Evolutionary conservation across 139 green algal species (phyloP).

Genomic region (Desmodesmus armatus): DNA sequence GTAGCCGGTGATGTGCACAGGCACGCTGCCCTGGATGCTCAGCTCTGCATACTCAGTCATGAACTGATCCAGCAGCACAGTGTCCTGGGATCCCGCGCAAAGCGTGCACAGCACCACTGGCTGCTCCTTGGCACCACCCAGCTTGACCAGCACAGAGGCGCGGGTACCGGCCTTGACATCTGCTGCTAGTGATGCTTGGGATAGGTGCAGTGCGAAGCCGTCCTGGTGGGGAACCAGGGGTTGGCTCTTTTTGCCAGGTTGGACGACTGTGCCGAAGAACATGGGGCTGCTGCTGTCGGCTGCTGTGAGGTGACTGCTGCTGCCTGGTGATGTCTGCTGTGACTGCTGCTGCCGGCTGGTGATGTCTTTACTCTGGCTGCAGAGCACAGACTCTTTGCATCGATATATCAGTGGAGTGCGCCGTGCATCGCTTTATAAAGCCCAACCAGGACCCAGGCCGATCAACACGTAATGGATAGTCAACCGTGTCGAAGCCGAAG

Average conservation of each 20-base stretch:
- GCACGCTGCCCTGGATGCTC: constrained; percentile 58
- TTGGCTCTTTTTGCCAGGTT: constrained; percentile 66
- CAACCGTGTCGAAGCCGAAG: no score
- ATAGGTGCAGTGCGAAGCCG: constrained; percentile 72
- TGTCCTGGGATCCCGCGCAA: constrained; percentile 68
- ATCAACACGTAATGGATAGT: no score
- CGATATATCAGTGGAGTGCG: no score
- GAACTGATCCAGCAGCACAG: constrained; percentile 77
- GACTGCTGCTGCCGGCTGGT: no score
- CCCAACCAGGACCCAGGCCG: no score
- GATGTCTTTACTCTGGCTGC: no score
- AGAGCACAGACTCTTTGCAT: no score
- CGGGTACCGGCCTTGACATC: constrained; percentile 46
- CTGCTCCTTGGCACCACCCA: constrained; percentile 50
- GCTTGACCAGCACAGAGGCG: constrained; percentile 58
- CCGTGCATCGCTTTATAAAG: no score
- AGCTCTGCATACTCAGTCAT: constrained; percentile 86
- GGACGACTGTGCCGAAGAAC: constrained; percentile 83
- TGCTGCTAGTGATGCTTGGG: constrained; percentile 63
- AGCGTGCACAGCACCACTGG: constrained; percentile 71
- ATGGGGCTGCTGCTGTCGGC: constrained; percentile 26
- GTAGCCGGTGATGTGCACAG: constrained; percentile 85
- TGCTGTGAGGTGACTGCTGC: not conserved
- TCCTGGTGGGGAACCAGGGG: constrained; percentile 81
- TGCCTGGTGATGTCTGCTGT: no score